Evolutionary conservation across 495 filamentous ascomycete species (phyloP).

Genomic region (Hyaloscypha bicolor): DNA sequence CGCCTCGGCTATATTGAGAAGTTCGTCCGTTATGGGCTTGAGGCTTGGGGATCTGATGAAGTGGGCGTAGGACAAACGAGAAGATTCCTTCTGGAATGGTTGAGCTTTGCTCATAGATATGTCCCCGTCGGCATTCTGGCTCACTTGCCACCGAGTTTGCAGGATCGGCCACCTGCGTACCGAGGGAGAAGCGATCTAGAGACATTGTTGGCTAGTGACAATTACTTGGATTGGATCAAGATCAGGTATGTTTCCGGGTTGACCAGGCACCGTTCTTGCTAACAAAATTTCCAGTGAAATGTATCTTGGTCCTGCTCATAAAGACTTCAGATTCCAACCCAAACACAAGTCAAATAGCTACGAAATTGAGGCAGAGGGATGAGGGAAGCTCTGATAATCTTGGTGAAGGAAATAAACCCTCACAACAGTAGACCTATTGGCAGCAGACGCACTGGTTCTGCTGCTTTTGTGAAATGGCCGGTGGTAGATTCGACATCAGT

Average conservation of each 20-base stretch:
- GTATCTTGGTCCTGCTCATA: slow-evolving; percentile 91
- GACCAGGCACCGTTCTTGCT: not conserved
- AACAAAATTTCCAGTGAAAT: slow-evolving; percentile 70
- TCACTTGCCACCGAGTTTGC: slow-evolving; percentile 79
- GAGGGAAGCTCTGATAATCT: slow-evolving; percentile 6
- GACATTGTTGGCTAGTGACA: slow-evolving; percentile 81
- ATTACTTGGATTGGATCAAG: slow-evolving; percentile 98
- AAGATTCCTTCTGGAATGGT: slow-evolving; percentile 90
- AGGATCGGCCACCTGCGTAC: slow-evolving; percentile 85
- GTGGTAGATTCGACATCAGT: too few species aligned
- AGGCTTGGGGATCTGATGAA: slow-evolving; percentile 94
- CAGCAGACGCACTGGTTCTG: not conserved
- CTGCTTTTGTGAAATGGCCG: too few species aligned
- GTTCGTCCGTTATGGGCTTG: slow-evolving; percentile 86
- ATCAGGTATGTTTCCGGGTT: slow-evolving; percentile 70
- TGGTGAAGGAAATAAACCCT: not conserved
- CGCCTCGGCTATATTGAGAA: slow-evolving; percentile 83
- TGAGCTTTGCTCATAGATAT: slow-evolving; percentile 90
- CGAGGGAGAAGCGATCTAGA: slow-evolving; percentile 86
- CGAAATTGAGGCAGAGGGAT: slow-evolving; percentile 62
- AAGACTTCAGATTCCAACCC: slow-evolving; percentile 92
- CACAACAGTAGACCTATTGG: not conserved
- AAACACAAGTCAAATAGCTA: slow-evolving; percentile 95
- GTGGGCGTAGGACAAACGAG: slow-evolving; percentile 85
- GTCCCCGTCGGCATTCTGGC: slow-evolving; percentile 88